These are phyloP conservation scores for Bolboschoenus planiculmis DNA, from an alignment of 176 grass and related monocot species.

Conservation along the genomic window DNA sequence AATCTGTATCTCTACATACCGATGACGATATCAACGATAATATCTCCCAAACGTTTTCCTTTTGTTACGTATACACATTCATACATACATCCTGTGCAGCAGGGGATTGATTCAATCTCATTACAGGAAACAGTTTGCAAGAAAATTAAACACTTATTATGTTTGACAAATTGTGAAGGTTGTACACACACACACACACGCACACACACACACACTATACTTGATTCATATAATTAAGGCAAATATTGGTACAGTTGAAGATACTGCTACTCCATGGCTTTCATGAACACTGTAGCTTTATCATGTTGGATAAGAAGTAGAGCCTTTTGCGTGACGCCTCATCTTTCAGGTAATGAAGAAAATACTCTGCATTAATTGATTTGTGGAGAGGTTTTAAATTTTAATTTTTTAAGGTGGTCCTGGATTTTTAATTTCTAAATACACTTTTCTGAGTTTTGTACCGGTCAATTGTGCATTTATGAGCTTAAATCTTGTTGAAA, in stretches of 20 bases:
- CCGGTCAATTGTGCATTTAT: not conserved
- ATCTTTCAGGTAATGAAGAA: not conserved
- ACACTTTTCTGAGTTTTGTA: not conserved
- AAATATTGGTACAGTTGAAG: not conserved
- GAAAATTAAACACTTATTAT: not conserved
- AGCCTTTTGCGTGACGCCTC: slow-evolving; percentile 9
- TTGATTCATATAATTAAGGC: not conserved
- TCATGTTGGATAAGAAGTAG: not conserved
- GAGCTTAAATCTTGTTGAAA: not conserved
- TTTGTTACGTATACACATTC: not conserved
- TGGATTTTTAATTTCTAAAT: not conserved
- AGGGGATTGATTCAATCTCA: not conserved
- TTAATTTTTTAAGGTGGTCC: not conserved
- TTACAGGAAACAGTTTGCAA: not conserved
- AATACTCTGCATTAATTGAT: not conserved
- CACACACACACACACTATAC: too few species aligned
- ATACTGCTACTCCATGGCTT: not conserved
- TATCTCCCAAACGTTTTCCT: too few species aligned
- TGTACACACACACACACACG: too few species aligned
- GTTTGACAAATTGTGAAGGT: not conserved
- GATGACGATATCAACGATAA: too few species aligned
- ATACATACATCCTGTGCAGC: not conserved
- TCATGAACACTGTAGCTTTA: slow-evolving; percentile 1
- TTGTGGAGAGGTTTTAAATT: not conserved
- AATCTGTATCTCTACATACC: too few species aligned